Percentiles rank a stretch among this genome's conserved stretches.
phyloP scores from a whole-genome alignment of 805 yeast genomes.

The Lipomyces chichibuensis region DNA sequence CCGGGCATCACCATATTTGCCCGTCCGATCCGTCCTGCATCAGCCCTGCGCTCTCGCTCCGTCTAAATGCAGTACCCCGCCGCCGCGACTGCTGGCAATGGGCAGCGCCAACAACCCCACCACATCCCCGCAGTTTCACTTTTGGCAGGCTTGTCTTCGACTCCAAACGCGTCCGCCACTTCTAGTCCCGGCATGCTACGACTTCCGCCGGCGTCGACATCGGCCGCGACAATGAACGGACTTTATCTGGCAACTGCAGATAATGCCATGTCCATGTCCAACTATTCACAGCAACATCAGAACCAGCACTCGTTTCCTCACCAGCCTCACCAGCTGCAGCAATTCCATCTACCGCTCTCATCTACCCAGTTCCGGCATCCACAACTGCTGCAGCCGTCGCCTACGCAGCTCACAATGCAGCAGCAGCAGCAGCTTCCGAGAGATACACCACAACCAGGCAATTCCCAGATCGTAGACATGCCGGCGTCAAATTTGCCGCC shows the following conservation, averaged over 20 bases:
- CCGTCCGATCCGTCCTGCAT: neutral
- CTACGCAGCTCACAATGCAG: conserved; percentile 5
- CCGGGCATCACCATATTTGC: neutral
- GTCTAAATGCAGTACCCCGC: neutral
- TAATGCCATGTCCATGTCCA: neutral
- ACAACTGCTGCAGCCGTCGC: conserved; percentile 17
- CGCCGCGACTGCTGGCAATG: neutral
- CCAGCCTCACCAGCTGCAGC: conserved; percentile 27
- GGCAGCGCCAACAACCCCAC: conserved; percentile 20
- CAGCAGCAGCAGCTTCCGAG: conserved; percentile 1
- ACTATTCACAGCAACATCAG: conserved; percentile 9
- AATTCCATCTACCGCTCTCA: conserved; percentile 2
- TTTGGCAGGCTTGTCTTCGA: neutral
- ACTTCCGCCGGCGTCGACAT: neutral
- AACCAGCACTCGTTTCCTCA: conserved; percentile 9
- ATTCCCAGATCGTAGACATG: neutral
- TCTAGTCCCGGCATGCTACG: neutral
- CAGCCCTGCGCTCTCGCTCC: neutral
- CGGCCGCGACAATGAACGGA: neutral
- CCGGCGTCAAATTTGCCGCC: conserved; percentile 7
- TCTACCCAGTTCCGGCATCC: conserved; percentile 7
- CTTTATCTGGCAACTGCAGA: neutral
- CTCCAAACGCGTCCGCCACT: neutral
- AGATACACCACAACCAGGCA: neutral
- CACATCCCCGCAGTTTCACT: neutral